Percentiles rank a stretch among this genome's conserved stretches.
phyloP scores from a whole-genome alignment of 2,329 filamentous ascomycete species.

The Daldinia sp. region DNA sequence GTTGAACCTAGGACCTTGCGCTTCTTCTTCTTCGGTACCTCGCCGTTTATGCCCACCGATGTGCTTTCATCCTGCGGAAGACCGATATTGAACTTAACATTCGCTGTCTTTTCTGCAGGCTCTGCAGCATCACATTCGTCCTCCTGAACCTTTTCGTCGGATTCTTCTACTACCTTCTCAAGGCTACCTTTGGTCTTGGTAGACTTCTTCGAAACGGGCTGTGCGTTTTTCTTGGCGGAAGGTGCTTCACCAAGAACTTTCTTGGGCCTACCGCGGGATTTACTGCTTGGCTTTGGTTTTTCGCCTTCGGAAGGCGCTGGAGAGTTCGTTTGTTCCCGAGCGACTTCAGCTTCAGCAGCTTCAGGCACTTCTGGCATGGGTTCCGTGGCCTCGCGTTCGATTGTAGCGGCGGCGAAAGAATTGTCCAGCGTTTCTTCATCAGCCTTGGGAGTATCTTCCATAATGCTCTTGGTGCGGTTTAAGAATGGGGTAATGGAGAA shows the following conservation, averaged over 20 bases:
- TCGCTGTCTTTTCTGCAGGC: constrained; percentile 40
- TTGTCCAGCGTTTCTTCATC: constrained; percentile 43
- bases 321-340: constrained; percentile 29
- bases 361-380: constrained; percentile 12
- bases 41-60: constrained; percentile 33
- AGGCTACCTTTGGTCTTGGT: constrained; percentile 48
- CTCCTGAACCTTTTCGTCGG: constrained; percentile 47
- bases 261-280: constrained; percentile 57
- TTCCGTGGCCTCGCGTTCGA: constrained; percentile 28
- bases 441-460: constrained; percentile 49
- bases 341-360: constrained; percentile 18
- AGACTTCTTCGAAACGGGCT: constrained; percentile 43
- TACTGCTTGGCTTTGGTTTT: constrained; percentile 45
- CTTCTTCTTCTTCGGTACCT: constrained; percentile 70
- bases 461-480: constrained; percentile 72
- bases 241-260: constrained; percentile 57
- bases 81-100: constrained; percentile 47
- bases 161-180: constrained; percentile 45
- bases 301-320: constrained; percentile 37
- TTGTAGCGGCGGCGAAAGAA: constrained; percentile 39
- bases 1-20: constrained; percentile 73
- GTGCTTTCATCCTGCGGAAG: constrained; percentile 42
- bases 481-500: constrained; percentile 96
- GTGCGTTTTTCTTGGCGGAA: constrained; percentile 56
- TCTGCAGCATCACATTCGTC: constrained; percentile 40